Evolutionary conservation across 2,329 filamentous ascomycete genomes (phyloP), one percentile per base, ranked within the genome.

Genomic region (Scedosporium minutisporum): DNA sequence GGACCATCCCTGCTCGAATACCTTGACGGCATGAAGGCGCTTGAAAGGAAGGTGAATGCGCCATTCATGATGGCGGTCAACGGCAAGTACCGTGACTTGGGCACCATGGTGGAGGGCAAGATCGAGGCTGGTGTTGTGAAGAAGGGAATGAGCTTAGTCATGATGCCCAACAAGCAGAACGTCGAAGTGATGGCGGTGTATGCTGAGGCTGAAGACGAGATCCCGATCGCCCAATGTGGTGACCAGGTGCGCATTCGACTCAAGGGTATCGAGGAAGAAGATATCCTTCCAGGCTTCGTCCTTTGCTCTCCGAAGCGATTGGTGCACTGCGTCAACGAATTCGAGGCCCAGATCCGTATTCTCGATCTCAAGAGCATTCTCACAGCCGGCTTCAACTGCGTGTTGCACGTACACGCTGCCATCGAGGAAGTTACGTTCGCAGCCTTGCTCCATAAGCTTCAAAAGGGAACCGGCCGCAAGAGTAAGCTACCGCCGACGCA

Each of bases 41-140:
- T 97, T 46, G 93, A 99, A 75, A 91, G 95, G 69, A 99, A 97
- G 81, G 78, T 97, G 69, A 96, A 96, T 69, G 95, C 95, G 1
- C 93, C 95, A 9, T 97, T 99, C 82, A 97, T 99, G 95, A 97
- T 99, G 93, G 90, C 95, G 7, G 83, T 99, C 67, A 90, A 90
- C 66, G 91, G 91, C 76, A 99, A 99, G 78, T 99, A 97, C 80
- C 86, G 90, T 69, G 96, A 99, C 73, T 88, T 99, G 83, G 95
- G 95, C 70, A 99, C 95, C 65, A 92, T 99, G 84, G 85, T 97
- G 51, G 96, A 99, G 78, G 95, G 95, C 68, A 96, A 97, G 82
- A 90, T 99, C 67, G 95, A 99, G 76, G 90, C 93, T 18, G 93
- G 92, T 73, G 89, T 97, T 57, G 82, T 96, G 74, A 95, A 95